Evolutionary conservation across 176 grass and related monocot genomes (phyloP).

Genomic region (Lolium rigidum): DNA sequence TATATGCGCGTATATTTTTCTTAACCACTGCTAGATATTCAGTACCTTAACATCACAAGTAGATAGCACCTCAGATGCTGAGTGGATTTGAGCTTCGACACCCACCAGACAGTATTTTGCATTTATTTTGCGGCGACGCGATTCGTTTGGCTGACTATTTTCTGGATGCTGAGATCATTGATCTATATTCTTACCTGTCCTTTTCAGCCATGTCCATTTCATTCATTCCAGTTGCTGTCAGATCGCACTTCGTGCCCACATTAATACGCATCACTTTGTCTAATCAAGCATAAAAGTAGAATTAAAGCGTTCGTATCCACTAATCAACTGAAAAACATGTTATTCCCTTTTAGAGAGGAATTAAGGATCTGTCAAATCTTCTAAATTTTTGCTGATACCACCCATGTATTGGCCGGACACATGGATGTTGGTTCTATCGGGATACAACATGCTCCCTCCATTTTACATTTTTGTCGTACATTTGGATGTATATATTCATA

Average conservation of each 20-base stretch:
- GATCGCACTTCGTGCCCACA: not conserved
- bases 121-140: conserved; percentile 27
- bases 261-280: not conserved
- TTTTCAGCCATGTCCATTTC: conserved; percentile 24
- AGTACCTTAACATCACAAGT: not conserved
- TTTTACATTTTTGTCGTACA: too few species aligned
- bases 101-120: not conserved
- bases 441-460: too few species aligned
- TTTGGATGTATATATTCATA: too few species aligned
- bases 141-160: not conserved
- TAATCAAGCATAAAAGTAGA: not conserved
- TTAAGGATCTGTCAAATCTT: too few species aligned
- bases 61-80: not conserved
- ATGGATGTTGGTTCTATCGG: too few species aligned
- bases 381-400: too few species aligned
- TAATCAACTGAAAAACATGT: not conserved
- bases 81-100: conserved; percentile 1
- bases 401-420: too few species aligned
- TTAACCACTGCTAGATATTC: conserved; percentile 15
- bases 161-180: conserved; percentile 13
- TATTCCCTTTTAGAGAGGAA: not conserved
- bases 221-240: conserved; percentile 24
- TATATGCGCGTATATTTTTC: not conserved
- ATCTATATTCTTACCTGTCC: not conserved
- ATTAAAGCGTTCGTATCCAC: not conserved